phyloP scores from a whole-genome alignment of 306 rosid species.

The Trichosanthes truncata region DNA sequence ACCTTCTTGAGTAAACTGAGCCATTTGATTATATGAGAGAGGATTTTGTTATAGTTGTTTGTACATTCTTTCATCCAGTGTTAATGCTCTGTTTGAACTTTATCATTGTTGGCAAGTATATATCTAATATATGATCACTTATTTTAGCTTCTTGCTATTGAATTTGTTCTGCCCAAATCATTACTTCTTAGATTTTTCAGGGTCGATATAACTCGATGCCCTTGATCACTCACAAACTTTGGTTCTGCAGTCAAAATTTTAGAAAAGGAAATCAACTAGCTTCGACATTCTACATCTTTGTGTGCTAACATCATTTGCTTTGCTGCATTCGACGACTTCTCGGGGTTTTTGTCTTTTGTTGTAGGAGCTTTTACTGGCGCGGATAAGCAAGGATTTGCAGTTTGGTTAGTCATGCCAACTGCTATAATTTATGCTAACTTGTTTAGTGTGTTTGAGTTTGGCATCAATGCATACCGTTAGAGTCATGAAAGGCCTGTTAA shows the following conservation, averaged over 20 bases:
- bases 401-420: background rate
- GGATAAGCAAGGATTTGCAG: background rate
- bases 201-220: no score
- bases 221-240: background rate
- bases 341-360: background rate
- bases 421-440: background rate
- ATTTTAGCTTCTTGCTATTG: background rate
- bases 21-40: constrained; percentile 38
- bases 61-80: constrained; percentile 41
- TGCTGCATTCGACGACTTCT: background rate
- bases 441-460: background rate
- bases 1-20: constrained; percentile 23
- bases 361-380: background rate
- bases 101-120: constrained; percentile 16
- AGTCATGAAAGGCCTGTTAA: background rate
- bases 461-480: background rate
- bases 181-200: background rate
- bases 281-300: background rate
- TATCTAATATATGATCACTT: constrained; percentile 3
- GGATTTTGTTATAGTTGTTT: constrained; percentile 30
- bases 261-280: background rate
- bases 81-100: constrained; percentile 22
- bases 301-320: background rate
- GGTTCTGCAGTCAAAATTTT: background rate
- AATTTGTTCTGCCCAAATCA: background rate